Percentiles rank a stretch among this genome's conserved stretches.
Evolutionary conservation across 2,329 filamentous ascomycete genomes (phyloP).

Genomic region (Aspergillaceae sp.): DNA sequence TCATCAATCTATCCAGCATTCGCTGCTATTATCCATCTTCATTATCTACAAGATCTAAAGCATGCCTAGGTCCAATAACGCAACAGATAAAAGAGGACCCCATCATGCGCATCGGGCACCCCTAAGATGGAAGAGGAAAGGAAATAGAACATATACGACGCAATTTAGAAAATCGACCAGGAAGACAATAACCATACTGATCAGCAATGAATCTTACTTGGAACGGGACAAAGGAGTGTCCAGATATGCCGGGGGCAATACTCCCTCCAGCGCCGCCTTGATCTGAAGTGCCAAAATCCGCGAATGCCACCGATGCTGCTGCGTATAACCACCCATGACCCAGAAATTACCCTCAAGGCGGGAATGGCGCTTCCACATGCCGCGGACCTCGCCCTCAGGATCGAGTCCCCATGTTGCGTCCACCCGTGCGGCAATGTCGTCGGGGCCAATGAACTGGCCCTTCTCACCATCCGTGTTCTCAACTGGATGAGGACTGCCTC

Average conservation of each 20-base stretch:
- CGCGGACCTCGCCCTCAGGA: constrained; percentile 36
- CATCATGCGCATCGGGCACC: too few species aligned
- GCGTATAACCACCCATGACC: constrained; percentile 40
- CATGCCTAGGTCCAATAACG: too few species aligned
- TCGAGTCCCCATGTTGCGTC: constrained; percentile 38
- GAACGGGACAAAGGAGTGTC: constrained; percentile 3
- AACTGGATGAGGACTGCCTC: constrained; percentile 6
- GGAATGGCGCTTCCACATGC: constrained; percentile 31
- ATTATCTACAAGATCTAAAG: too few species aligned
- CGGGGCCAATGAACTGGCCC: constrained; percentile 9
- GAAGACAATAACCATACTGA: too few species aligned
- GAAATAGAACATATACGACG: too few species aligned
- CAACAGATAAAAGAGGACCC: too few species aligned
- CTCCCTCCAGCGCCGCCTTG: constrained; percentile 24
- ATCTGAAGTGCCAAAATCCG: constrained; percentile 41
- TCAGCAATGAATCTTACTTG: too few species aligned
- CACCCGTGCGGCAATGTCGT: constrained; percentile 31
- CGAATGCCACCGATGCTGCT: constrained; percentile 34
- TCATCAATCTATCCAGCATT: too few species aligned
- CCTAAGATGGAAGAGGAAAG: too few species aligned
- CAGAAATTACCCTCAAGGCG: constrained; percentile 26
- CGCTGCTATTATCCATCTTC: too few species aligned
- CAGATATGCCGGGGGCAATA: constrained; percentile 29
- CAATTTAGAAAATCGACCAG: too few species aligned
- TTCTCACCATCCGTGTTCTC: not conserved